A percentile compares a stretch with the other conserved stretches of the same genome.
Evolutionary conservation across 2,329 filamentous ascomycete species (phyloP).

Genomic region (Stachybotrys chlorohalonatus): DNA sequence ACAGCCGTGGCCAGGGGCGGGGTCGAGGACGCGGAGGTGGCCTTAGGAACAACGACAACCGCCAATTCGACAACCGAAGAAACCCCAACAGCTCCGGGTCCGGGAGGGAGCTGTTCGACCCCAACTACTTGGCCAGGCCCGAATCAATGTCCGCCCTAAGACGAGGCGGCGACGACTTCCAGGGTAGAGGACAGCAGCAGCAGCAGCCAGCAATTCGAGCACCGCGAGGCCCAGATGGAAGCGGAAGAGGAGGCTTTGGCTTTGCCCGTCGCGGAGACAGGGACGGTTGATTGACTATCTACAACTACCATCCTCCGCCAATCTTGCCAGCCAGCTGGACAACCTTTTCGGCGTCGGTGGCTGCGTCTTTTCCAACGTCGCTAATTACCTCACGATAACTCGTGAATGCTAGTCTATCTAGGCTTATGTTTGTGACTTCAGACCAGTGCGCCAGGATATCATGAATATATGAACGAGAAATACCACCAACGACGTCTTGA

Average conservation of each 20-base stretch:
- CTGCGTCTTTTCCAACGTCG: conserved; percentile 74
- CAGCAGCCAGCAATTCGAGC: conserved; percentile 62
- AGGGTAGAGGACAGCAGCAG: conserved; percentile 35
- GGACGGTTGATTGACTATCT: conserved; percentile 22
- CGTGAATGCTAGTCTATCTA: conserved; percentile 70
- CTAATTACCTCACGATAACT: conserved; percentile 89
- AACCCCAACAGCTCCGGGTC: conserved; percentile 16
- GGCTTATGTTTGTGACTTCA: conserved; percentile 56
- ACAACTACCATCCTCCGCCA: conserved; percentile 78
- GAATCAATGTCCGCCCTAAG: conserved; percentile 34
- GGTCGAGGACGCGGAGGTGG: conserved; percentile 36
- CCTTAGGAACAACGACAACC: conserved; percentile 14
- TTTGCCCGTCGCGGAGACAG: conserved; percentile 55
- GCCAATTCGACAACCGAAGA: conserved; percentile 19
- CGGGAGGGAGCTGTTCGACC: conserved; percentile 66
- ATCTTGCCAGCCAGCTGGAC: conserved; percentile 84
- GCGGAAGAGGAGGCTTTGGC: conserved; percentile 68
- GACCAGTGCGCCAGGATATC: conserved; percentile 71
- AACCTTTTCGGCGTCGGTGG: conserved; percentile 67
- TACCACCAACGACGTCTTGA: conserved; percentile 47
- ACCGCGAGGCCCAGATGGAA: conserved; percentile 71
- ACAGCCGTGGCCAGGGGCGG: conserved; percentile 28
- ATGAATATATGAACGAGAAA: conserved; percentile 58
- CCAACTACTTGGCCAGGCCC: conserved; percentile 58
- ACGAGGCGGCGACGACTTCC: conserved; percentile 28